Base-by-base conservation (phyloP, 2,329 filamentous ascomycete genomes). In the Hypoxylon rubiginosum region DNA sequence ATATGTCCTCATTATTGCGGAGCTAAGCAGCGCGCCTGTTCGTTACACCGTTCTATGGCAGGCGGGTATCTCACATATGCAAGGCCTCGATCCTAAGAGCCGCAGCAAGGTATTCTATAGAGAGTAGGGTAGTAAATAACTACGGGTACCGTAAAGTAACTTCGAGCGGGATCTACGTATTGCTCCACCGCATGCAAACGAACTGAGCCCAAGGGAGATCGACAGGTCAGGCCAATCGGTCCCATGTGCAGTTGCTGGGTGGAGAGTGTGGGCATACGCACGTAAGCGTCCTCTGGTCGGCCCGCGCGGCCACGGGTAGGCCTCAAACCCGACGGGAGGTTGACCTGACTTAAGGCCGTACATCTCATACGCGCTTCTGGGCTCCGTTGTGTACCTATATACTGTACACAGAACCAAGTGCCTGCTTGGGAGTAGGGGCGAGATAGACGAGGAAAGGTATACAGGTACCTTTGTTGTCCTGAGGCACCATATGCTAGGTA, bases 231-330 rank as follows among this genome's bases (percentile, higher is more conserved):
- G 15, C 28, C 28, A 17, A 17, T 53, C 39, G 30, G 28, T 46
- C n/a, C 17, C 8, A 43, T 34, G 49, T 32, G 45, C 34, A 15
- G 30, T 21, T 30, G 24, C 26, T 30, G 32, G 34, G 26, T 36
- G 30, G 10, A 19, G 36, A 13, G 4, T 10, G 13, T 36, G 10
- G 10, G 10, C 4, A 51, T 57, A 52, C 52, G 52, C 36, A 57
- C 53, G 53, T 62, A 62, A 57, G 36, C 54, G 21, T 21, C 28
- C 15, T 17, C 30, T 53, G 19, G 28, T 26, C 48, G 53, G 48
- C 39, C 59, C 59, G 48, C 10, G 41, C 17, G 24, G 30, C 28
- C 53, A 48, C 21, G 36, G 32, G 28, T 11, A 36, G 28, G 28
- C 9, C 48, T n/a, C 24, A 50, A 36, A 26, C 28, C 57, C 4